Base-by-base conservation (phyloP, 1,284 basidiomycete species). In the Irpex rosettiformis region DNA sequence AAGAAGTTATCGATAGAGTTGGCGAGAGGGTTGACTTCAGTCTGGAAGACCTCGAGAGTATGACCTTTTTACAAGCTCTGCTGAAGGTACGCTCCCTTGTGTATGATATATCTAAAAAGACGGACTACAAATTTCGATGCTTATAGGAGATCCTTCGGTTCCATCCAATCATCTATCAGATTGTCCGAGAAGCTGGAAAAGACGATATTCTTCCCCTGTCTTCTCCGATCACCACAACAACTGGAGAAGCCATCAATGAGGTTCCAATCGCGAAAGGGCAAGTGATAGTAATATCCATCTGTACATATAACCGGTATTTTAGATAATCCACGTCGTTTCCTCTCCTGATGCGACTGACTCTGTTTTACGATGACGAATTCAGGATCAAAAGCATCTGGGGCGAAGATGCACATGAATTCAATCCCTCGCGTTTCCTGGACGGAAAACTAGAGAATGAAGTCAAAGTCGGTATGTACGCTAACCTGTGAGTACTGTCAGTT, bases 191-290 rank as follows among this genome's bases (percentile, higher is more conserved):
- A 10, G 59, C 59, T 24, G 51, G 24, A 2, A 43, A 66, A 42
- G 77, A 82, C 61, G 74, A 81, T 28, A 63, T 78, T 18, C 63
- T 80, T 29, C 75, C 79, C 2, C 71, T 82, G 11, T 74, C 73
- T 6, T 69, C 65, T 28, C 77, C 80, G 2, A 70, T 80, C 16
- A 37, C 71, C 22, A 40, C 70, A 13, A 60, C 62, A 47, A 67
- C 71, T 51, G 70, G 73, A 16, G 54, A 73, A 28, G 56, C 67
- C 1, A 64, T 77, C 58, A 61, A 63, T 27, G 60, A 68, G 49
- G 63, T 82, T 24, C 70, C 70, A 0, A 63, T 57, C 3, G 56
- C 33, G 5, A 40, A 29, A 11, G 56, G 56, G 5, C 56, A 57
- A 25, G 22, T 22, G 18, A 47, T 57, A 10, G 22, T 52, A 42